Conservation (phyloP, 2,329 filamentous ascomycete genomes). For the Exophiala dermatitidis region DNA sequence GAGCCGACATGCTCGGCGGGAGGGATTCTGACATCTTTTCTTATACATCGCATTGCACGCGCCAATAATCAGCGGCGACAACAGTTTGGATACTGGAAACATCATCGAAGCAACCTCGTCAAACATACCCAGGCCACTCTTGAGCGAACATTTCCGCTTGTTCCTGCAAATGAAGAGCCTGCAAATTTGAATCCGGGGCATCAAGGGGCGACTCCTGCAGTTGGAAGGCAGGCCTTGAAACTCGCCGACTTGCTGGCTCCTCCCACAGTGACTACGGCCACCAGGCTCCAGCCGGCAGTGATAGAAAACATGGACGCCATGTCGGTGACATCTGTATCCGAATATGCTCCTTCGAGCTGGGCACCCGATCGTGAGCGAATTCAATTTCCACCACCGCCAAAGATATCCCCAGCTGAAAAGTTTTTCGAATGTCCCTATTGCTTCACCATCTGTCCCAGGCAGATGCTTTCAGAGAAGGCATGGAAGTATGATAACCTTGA, state of each 20-base stretch:
- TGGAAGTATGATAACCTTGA: background rate
- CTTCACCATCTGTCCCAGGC: conserved; percentile 1
- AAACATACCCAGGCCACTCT: background rate
- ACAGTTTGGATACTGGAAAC: conserved; percentile 17
- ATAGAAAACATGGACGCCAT: background rate
- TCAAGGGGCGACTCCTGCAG: background rate
- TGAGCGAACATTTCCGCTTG: background rate
- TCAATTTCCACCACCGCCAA: conserved; percentile 1
- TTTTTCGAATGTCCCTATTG: conserved; percentile 12
- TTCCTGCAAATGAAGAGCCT: no score
- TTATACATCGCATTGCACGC: conserved; percentile 15
- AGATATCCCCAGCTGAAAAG: background rate
- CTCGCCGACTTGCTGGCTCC: background rate
- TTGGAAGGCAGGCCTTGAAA: background rate
- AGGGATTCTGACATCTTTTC: conserved; percentile 1
- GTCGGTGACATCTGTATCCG: conserved; percentile 2
- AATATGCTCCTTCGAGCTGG: conserved; percentile 1
- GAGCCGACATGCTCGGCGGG: background rate
- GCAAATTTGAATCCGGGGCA: background rate
- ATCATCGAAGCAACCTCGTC: conserved; percentile 10
- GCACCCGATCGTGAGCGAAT: background rate
- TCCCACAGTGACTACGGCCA: conserved; percentile 1
- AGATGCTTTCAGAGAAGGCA: background rate
- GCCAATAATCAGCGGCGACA: conserved; percentile 17
- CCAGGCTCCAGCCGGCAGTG: background rate